Conservation (phyloP, 2,329 filamentous ascomycete genomes). For the Orbilia quercus region DNA sequence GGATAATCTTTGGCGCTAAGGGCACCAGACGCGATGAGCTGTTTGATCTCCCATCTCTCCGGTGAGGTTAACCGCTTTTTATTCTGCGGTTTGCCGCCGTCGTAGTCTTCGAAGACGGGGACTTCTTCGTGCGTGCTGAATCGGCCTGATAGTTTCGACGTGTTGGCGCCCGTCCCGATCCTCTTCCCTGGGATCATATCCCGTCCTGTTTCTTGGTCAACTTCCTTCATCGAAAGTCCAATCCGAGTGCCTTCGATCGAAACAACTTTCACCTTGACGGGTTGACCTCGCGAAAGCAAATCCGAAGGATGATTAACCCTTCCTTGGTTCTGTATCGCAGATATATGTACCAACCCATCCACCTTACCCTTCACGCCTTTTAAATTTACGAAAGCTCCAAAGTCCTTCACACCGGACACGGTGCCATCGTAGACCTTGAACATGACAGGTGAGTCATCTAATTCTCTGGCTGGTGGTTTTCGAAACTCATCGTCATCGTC, state of each 20-base stretch:
- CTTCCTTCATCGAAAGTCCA: conserved; percentile 95
- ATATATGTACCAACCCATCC: conserved; percentile 93
- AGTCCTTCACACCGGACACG: conserved; percentile 93
- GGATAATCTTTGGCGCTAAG: conserved; percentile 93
- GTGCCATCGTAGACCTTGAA: conserved; percentile 90
- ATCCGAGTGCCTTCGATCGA: conserved; percentile 85
- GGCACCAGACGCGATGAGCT: conserved; percentile 93
- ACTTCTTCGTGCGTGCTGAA: conserved; percentile 68
- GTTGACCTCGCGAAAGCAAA: conserved; percentile 80
- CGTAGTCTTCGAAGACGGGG: conserved; percentile 73
- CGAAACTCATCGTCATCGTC: conserved; percentile 72
- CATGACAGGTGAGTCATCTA: conserved; percentile 83
- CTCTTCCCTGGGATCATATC: conserved; percentile 82
- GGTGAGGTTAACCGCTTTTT: conserved; percentile 96
- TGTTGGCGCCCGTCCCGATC: conserved; percentile 89
- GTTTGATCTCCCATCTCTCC: conserved; percentile 96
- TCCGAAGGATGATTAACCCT: conserved; percentile 94
- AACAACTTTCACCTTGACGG: conserved; percentile 90
- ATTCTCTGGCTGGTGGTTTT: conserved; percentile 74
- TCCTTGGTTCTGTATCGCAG: conserved; percentile 83
- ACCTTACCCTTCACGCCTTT: conserved; percentile 86
- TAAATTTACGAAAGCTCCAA: conserved; percentile 95
- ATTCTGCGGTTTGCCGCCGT: conserved; percentile 70
- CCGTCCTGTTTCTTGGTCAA: conserved; percentile 86
- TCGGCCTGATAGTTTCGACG: conserved; percentile 78